These are phyloP conservation scores for Plasmodium gaboni DNA, from an alignment of 169 alveolate species.

Conservation along the genomic window DNA sequence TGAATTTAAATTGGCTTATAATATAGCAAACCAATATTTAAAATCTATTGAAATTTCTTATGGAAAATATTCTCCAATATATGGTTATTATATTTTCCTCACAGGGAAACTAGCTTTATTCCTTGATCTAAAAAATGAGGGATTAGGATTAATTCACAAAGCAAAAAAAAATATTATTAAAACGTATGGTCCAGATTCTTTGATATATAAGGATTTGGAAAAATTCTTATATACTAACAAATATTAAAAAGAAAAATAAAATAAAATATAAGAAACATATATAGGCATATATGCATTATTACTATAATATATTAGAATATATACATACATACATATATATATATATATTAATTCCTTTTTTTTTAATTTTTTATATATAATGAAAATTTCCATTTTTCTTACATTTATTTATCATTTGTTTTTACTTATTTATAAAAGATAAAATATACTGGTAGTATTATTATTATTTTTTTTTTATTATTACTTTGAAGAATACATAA, in stretches of 20 bases:
- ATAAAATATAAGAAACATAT: too few species aligned
- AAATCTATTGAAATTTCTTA: constrained; percentile 67
- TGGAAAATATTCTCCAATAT: constrained; percentile 64
- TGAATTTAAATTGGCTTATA: constrained; percentile 70
- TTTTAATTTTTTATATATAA: too few species aligned
- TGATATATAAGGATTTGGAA: constrained; percentile 56
- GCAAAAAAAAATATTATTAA: constrained; percentile 65
- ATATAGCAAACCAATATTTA: constrained; percentile 55
- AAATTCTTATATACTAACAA: constrained; percentile 65
- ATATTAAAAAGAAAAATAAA: not conserved
- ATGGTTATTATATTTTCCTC: constrained; percentile 62
- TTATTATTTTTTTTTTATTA: too few species aligned
- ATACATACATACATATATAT: too few species aligned
- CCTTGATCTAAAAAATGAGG: constrained; percentile 57
- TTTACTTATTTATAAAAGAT: too few species aligned
- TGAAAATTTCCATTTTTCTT: too few species aligned
- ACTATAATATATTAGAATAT: too few species aligned
- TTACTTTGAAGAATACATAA: too few species aligned
- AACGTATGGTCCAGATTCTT: constrained; percentile 71
- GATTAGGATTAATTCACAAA: constrained; percentile 40
- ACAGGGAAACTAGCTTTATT: constrained; percentile 70
- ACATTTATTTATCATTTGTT: too few species aligned
- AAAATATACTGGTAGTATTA: too few species aligned
- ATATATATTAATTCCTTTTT: too few species aligned
- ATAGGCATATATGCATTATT: too few species aligned